These are phyloP conservation scores for Polygonum aviculare DNA, from an alignment of 148 eudicot species.

Conservation along the genomic window DNA sequence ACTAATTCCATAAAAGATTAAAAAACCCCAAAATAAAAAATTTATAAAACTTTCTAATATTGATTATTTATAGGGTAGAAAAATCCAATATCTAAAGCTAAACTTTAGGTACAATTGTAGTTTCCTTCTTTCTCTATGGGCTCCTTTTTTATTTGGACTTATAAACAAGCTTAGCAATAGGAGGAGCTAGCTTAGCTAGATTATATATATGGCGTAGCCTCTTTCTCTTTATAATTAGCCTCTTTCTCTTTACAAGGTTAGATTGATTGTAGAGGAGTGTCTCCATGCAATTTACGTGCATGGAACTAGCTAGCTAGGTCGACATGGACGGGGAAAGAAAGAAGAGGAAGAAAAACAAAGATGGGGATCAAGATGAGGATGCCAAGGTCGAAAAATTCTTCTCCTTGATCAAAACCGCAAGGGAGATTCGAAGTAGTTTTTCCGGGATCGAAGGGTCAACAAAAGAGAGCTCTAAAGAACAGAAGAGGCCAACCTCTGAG, in stretches of 20 bases:
- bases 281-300: background rate
- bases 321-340: slow-evolving; percentile 1
- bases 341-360: slow-evolving; percentile 4
- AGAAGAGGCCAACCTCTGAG: background rate
- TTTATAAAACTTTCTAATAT: too few species aligned
- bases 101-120: too few species aligned
- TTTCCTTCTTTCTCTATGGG: background rate
- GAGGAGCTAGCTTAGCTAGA: background rate
- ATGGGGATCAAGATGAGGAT: background rate
- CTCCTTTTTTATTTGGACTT: background rate
- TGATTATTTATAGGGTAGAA: too few species aligned
- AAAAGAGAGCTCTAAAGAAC: background rate
- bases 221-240: background rate
- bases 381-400: slow-evolving; percentile 4
- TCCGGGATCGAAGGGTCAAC: background rate
- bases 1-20: too few species aligned
- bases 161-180: background rate
- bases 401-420: background rate
- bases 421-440: background rate
- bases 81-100: too few species aligned
- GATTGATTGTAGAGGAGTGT: background rate
- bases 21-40: too few species aligned
- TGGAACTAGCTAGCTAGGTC: background rate
- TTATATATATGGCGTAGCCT: background rate
- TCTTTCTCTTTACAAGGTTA: too few species aligned